Evolutionary conservation across 352 stramenopile genomes (phyloP).

Genomic region (Pythium phragmitis): DNA sequence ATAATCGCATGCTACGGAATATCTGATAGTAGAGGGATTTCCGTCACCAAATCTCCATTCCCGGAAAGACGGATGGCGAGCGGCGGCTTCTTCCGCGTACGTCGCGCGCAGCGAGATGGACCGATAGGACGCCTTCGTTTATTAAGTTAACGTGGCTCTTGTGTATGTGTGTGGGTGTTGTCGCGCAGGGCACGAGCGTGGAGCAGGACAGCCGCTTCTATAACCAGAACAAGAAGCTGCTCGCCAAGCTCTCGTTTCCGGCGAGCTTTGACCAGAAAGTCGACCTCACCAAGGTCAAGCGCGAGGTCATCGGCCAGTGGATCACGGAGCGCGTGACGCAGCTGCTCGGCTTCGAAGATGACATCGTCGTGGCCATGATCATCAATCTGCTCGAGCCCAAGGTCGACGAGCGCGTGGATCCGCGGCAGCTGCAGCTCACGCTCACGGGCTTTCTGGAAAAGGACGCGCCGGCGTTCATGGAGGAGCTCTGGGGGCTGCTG

Average conservation of each 20-base stretch:
- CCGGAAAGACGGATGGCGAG: slow-evolving; percentile 23
- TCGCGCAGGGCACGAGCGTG: slow-evolving; percentile 51
- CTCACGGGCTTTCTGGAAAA: slow-evolving; percentile 92
- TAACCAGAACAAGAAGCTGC: slow-evolving; percentile 87
- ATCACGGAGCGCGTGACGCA: slow-evolving; percentile 83
- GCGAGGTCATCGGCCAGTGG: slow-evolving; percentile 90
- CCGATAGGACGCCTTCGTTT: background rate
- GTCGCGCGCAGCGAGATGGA: background rate
- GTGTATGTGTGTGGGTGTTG: background rate
- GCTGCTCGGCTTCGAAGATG: slow-evolving; percentile 90
- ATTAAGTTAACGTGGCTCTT: background rate
- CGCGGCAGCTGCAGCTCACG: slow-evolving; percentile 85
- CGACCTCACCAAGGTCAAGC: slow-evolving; percentile 89
- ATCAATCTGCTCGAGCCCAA: slow-evolving; percentile 85
- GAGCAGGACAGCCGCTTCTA: slow-evolving; percentile 87
- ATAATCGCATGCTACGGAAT: background rate
- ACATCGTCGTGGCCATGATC: slow-evolving; percentile 87
- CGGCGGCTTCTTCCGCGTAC: slow-evolving; percentile 38
- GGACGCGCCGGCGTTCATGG: slow-evolving; percentile 74
- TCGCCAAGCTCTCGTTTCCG: slow-evolving; percentile 84
- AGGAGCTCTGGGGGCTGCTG: slow-evolving; percentile 90
- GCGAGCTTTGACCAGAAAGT: slow-evolving; percentile 75
- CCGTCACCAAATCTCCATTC: background rate
- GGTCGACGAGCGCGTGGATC: slow-evolving; percentile 72
- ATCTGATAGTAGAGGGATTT: background rate